Conservation (phyloP, 1,139 yeast genomes). For the Kluyveromyces marxianus region DNA sequence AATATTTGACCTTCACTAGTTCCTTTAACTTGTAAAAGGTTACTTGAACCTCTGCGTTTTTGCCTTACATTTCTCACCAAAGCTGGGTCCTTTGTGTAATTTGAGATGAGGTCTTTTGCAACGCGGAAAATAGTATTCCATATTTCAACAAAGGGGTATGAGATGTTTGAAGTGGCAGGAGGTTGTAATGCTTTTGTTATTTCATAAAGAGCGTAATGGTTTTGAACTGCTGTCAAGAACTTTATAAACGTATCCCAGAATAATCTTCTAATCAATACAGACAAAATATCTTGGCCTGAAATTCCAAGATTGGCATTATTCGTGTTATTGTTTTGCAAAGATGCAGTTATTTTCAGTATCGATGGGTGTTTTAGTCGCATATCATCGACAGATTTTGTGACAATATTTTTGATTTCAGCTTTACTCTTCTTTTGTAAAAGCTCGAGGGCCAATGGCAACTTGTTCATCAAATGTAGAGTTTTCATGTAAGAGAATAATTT, state of each 20-base stretch:
- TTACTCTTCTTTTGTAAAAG: slow-evolving; percentile 43
- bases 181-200: slow-evolving; percentile 36
- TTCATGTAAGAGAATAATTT: slow-evolving; percentile 38
- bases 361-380: slow-evolving; percentile 48
- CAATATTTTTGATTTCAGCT: slow-evolving; percentile 44
- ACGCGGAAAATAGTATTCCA: slow-evolving; percentile 58
- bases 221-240: slow-evolving; percentile 57
- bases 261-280: slow-evolving; percentile 57
- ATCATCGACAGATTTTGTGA: slow-evolving; percentile 59
- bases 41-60: slow-evolving; percentile 4
- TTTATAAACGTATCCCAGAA: slow-evolving; percentile 63
- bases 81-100: slow-evolving; percentile 43
- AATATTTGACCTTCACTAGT: slow-evolving; percentile 28
- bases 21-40: neutral
- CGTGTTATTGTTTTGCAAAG: slow-evolving; percentile 15
- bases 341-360: slow-evolving; percentile 25
- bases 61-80: neutral
- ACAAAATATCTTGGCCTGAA: slow-evolving; percentile 41
- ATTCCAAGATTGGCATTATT: slow-evolving; percentile 31
- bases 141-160: slow-evolving; percentile 43
- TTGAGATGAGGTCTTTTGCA: slow-evolving; percentile 45
- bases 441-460: slow-evolving; percentile 54
- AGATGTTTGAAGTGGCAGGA: slow-evolving; percentile 18
- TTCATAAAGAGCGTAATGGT: slow-evolving; percentile 59
- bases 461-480: slow-evolving; percentile 55